phyloP scores from a whole-genome alignment of 2,329 filamentous ascomycete genomes.

The Nemania sp. region DNA sequence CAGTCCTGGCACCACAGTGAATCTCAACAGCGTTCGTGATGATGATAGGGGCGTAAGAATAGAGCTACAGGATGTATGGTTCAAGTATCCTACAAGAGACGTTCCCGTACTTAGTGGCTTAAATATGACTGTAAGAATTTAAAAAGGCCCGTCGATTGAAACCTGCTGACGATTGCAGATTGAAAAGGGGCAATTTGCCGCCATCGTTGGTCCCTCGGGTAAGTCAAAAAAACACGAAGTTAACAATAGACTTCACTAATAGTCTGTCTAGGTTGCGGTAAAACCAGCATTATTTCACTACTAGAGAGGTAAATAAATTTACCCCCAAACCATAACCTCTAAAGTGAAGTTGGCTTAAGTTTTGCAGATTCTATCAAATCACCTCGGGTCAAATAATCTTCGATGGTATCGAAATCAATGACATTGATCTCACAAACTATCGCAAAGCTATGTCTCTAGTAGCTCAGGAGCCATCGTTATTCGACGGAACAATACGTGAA shows the following conservation, averaged over 20 bases:
- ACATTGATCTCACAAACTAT: conserved; percentile 70
- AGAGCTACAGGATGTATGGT: conserved; percentile 67
- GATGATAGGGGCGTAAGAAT: conserved; percentile 64
- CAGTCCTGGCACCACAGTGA: conserved; percentile 44
- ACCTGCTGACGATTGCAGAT: conserved; percentile 53
- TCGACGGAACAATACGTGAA: conserved; percentile 70
- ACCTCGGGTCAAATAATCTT: conserved; percentile 72
- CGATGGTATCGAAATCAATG: conserved; percentile 69
- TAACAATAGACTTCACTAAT: conserved; percentile 32
- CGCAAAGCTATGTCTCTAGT: conserved; percentile 76
- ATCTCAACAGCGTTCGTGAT: conserved; percentile 54
- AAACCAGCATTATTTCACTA: conserved; percentile 76
- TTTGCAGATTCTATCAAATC: conserved; percentile 73
- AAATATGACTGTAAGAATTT: conserved; percentile 61
- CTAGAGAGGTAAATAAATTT: conserved; percentile 63
- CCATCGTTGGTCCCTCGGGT: conserved; percentile 76
- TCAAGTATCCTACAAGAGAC: conserved; percentile 70
- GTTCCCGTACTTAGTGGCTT: conserved; percentile 69
- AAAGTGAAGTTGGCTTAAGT: conserved; percentile 23
- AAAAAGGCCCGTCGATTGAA: neutral
- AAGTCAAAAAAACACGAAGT: conserved; percentile 14
- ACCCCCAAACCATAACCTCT: neutral
- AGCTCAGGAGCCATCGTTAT: conserved; percentile 79
- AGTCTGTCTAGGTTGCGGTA: conserved; percentile 64
- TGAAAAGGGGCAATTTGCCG: conserved; percentile 75